Conservation (phyloP, 805 yeast species). For the Torulaspora indica region DNA sequence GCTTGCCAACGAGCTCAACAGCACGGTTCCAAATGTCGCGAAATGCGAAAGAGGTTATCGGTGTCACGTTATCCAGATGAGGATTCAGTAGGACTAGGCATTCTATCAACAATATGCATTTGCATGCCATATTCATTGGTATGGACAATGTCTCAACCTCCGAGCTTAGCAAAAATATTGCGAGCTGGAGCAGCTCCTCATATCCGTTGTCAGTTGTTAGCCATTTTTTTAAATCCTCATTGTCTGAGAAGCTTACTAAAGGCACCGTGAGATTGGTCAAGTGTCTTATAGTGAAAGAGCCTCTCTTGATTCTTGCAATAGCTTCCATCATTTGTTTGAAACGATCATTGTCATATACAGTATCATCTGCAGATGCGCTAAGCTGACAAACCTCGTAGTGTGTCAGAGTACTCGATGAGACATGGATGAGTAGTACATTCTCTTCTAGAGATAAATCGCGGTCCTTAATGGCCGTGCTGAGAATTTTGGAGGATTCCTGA, state of each 20-base stretch:
- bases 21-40: slow-evolving; percentile 23
- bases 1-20: slow-evolving; percentile 18
- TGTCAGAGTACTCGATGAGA: slow-evolving; percentile 14
- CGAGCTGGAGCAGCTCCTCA: slow-evolving; percentile 17
- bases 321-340: slow-evolving; percentile 21
- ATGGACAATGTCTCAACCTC: slow-evolving; percentile 25
- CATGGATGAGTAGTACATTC: slow-evolving; percentile 3
- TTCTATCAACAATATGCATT: slow-evolving; percentile 25
- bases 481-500: slow-evolving; percentile 9
- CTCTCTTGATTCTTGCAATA: slow-evolving; percentile 23
- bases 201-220: slow-evolving; percentile 23
- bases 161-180: slow-evolving; percentile 23
- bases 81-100: slow-evolving; percentile 19
- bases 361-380: slow-evolving; percentile 1
- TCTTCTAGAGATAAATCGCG: neutral
- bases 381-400: slow-evolving; percentile 15
- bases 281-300: slow-evolving; percentile 31
- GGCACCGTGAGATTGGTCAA: slow-evolving; percentile 24
- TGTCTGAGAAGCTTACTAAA: slow-evolving; percentile 10
- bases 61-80: slow-evolving; percentile 4
- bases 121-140: slow-evolving; percentile 29
- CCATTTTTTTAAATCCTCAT: slow-evolving; percentile 22
- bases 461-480: slow-evolving; percentile 3
- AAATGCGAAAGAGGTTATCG: slow-evolving; percentile 12
- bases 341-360: slow-evolving; percentile 7